phyloP scores from a whole-genome alignment of 768 basidiomycete genomes.

The Tulasnella sp. region DNA sequence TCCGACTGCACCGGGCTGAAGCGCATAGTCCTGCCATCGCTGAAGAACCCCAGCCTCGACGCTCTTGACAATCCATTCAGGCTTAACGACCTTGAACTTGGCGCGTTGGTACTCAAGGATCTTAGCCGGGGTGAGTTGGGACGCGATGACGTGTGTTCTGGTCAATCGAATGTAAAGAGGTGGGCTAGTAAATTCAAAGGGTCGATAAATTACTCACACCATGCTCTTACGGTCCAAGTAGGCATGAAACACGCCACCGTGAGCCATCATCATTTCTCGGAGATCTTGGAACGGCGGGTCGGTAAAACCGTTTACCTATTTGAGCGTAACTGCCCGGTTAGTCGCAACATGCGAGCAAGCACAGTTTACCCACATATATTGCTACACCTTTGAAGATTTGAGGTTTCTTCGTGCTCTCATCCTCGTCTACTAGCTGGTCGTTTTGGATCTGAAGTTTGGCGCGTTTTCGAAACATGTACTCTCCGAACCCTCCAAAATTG shows the following conservation, averaged over 20 bases:
- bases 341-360: not conserved
- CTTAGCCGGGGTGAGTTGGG: slow-evolving; percentile 85
- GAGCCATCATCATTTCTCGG: slow-evolving; percentile 68
- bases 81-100: slow-evolving; percentile 78
- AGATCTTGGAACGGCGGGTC: slow-evolving; percentile 82
- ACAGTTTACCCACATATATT: slow-evolving; percentile 63
- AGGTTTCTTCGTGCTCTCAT: slow-evolving; percentile 39
- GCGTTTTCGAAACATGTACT: slow-evolving; percentile 88
- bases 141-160: slow-evolving; percentile 90
- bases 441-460: slow-evolving; percentile 88
- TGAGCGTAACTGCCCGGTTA: not conserved
- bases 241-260: slow-evolving; percentile 80
- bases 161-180: not conserved
- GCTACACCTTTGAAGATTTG: slow-evolving; percentile 67
- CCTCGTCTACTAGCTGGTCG: slow-evolving; percentile 37
- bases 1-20: slow-evolving; percentile 31
- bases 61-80: slow-evolving; percentile 86
- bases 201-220: slow-evolving; percentile 49
- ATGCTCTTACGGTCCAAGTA: slow-evolving; percentile 76
- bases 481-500: slow-evolving; percentile 75
- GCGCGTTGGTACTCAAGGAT: slow-evolving; percentile 72
- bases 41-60: slow-evolving; percentile 61
- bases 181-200: not conserved
- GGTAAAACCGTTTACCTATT: slow-evolving; percentile 86
- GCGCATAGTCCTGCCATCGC: slow-evolving; percentile 71